These are phyloP conservation scores for Geranium brycei DNA, from an alignment of 345 rosid genomes.

Conservation along the genomic window DNA sequence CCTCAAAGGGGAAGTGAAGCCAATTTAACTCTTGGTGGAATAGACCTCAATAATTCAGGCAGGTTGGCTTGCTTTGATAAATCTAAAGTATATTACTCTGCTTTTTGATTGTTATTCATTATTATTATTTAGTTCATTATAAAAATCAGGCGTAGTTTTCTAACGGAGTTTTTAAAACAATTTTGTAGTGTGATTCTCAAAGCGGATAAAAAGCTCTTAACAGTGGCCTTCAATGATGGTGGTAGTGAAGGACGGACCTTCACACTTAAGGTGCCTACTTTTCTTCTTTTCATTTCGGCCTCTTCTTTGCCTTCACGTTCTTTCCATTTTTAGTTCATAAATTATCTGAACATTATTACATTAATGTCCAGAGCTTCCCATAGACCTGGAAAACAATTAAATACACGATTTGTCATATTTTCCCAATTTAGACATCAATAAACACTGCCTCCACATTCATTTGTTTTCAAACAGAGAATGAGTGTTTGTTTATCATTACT, in stretches of 20 bases:
- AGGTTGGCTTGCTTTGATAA: conserved; percentile 68
- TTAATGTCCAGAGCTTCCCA: background rate
- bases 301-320: background rate
- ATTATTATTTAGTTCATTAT: conserved; percentile 6
- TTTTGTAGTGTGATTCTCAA: conserved; percentile 75
- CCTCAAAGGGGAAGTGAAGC: conserved; percentile 59
- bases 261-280: conserved; percentile 69
- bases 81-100: conserved; percentile 9
- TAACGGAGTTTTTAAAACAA: conserved; percentile 19
- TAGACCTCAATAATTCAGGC: conserved; percentile 99
- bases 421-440: background rate
- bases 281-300: background rate
- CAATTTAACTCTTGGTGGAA: conserved; percentile 67
- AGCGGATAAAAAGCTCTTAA: conserved; percentile 89
- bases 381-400: background rate
- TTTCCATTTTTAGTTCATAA: background rate
- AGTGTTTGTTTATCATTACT: background rate
- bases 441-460: background rate
- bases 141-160: conserved; percentile 14
- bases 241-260: conserved; percentile 91
- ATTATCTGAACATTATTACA: background rate
- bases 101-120: background rate
- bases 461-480: background rate
- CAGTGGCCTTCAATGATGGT: conserved; percentile 83
- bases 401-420: background rate